Percentiles rank a stretch among this genome's conserved stretches.
Conservation (phyloP, 2,329 filamentous ascomycete genomes). For the Lithohypha guttulata region DNA sequence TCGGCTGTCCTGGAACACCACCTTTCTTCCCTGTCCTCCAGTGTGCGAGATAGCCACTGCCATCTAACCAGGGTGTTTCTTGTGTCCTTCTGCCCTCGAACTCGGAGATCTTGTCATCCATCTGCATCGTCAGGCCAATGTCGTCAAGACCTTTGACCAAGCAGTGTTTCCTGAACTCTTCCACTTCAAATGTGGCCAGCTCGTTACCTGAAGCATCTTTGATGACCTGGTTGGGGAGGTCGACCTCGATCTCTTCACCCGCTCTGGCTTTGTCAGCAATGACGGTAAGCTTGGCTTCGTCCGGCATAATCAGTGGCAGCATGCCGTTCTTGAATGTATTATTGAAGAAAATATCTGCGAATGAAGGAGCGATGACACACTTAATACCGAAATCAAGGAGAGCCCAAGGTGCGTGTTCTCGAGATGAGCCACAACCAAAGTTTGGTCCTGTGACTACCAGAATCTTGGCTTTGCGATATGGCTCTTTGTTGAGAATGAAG, state of each 20-base stretch:
- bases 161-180: constrained; percentile 91
- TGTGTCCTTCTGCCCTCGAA: constrained; percentile 70
- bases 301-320: constrained; percentile 69
- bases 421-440: constrained; percentile 86
- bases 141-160: constrained; percentile 88
- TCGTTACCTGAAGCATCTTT: constrained; percentile 62
- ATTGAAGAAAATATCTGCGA: constrained; percentile 95
- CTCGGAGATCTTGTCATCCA: constrained; percentile 73
- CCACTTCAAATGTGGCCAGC: constrained; percentile 73
- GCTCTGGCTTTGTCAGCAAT: constrained; percentile 69
- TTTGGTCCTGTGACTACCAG: constrained; percentile 85
- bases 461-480: constrained; percentile 75
- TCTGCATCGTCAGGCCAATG: constrained; percentile 86
- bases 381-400: constrained; percentile 93
- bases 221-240: constrained; percentile 75
- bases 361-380: constrained; percentile 80
- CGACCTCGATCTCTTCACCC: constrained; percentile 76
- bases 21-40: constrained; percentile 26
- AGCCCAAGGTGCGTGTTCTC: constrained; percentile 96
- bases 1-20: constrained; percentile 36
- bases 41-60: constrained; percentile 62
- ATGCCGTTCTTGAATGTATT: constrained; percentile 99
- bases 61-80: constrained; percentile 85
- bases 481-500: constrained; percentile 84
- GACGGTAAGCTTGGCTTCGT: constrained; percentile 53